Base-by-base conservation (phyloP, 2,329 filamentous ascomycete genomes). In the Fusarium mundagurra region DNA sequence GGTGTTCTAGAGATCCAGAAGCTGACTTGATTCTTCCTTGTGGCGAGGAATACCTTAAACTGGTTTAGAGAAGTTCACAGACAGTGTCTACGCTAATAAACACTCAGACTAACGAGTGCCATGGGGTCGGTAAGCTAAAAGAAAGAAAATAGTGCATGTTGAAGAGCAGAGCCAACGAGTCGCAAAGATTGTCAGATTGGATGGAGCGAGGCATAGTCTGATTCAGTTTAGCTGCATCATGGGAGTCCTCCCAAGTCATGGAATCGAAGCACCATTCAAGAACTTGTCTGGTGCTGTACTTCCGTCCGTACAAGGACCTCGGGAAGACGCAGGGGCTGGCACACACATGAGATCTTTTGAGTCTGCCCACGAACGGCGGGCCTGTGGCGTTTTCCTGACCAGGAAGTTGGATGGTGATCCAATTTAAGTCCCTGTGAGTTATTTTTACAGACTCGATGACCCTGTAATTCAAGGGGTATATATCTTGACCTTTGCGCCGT, bases 241-340 rank as follows among this genome's bases (percentile, higher is more conserved):
- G 43, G 61, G 48, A 76, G 51, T 44, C 61, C 29, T 50, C 60
- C 24, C 63, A 76, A 72, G 67, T 77, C 72, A 76, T 70, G 73
- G 65, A 64, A 74, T 57, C 67, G 38, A 54, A 48, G 41, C 36
- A 63, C 63, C 62, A 65, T 68, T 51, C 54, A 60, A 76, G 45
- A 50, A 36, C 18, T 57, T 50, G 24, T 20, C 64, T 59, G 22
- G 45, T 41, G 20, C 14, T 54, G 24, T n/a, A 54, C 51, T 29
- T 39, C 51, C 51, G 20, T n/a, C 34, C 34, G 20, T 54, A 67
- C 65, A 57, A 59, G 50, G 54, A 55, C 57, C 31, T 66, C 69
- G 59, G 64, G 74, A 76, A 55, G 60, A 65, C 75, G 76, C 76
- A 77, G 73, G 73, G 72, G 73, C 64, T 74, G 61, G 43, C 67